phyloP scores from a whole-genome alignment of 257 asterid genomes.

The Solanum chmielewskii region DNA sequence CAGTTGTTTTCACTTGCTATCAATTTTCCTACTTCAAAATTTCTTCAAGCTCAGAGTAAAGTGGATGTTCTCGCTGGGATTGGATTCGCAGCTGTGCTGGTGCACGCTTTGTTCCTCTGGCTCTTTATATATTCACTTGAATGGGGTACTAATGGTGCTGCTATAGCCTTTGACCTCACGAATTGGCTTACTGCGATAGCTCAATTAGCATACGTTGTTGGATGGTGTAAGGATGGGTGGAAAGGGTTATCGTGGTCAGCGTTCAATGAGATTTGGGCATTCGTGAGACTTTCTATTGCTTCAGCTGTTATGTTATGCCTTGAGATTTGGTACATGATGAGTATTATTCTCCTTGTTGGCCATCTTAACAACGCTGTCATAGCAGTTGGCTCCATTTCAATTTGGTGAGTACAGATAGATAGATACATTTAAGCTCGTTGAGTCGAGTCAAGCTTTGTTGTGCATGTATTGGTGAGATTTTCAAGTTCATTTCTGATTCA shows the following conservation, averaged over 20 bases:
- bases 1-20: slow-evolving; percentile 12
- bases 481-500: not conserved
- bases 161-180: slow-evolving; percentile 12
- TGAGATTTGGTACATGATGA: slow-evolving; percentile 35
- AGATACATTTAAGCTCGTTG: not conserved
- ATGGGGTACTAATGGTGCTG: slow-evolving; percentile 15
- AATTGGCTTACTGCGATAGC: slow-evolving; percentile 35
- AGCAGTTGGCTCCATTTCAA: slow-evolving; percentile 31
- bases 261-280: slow-evolving; percentile 39
- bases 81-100: not conserved
- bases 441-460: not conserved
- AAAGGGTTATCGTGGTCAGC: slow-evolving; percentile 33
- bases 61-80: slow-evolving; percentile 16
- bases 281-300: slow-evolving; percentile 42
- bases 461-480: not conserved
- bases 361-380: slow-evolving; percentile 31
- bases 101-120: slow-evolving; percentile 13
- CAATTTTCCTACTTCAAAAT: slow-evolving; percentile 15
- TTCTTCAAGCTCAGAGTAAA: slow-evolving; percentile 24
- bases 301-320: slow-evolving; percentile 57
- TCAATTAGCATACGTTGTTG: slow-evolving; percentile 19
- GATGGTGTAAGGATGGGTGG: slow-evolving; percentile 58
- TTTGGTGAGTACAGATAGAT: slow-evolving; percentile 11
- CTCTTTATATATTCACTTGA: not conserved
- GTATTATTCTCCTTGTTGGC: slow-evolving; percentile 35